Base-by-base conservation (phyloP, 768 basidiomycete species). In the Nidularia pulvinata region DNA sequence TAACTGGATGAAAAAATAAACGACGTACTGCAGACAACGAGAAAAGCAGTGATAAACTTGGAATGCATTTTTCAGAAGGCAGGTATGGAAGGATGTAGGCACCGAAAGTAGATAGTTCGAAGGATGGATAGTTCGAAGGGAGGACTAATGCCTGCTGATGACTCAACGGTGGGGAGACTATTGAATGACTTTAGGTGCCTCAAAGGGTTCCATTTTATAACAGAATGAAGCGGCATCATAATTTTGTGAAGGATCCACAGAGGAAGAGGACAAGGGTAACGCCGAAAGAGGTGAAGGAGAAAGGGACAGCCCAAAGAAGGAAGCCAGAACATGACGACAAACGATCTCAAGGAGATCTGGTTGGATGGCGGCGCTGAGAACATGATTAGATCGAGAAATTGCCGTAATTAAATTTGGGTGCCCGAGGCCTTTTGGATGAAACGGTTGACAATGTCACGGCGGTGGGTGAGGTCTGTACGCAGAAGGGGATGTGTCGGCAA, bases 21-120 rank as follows among this genome's bases (percentile, higher is more conserved):
- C 49, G 45, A 63, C 66, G 59, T 52, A 69, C 71, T 57, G 62
- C 59, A 68, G 30, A 61, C 60, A 49, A 68, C 54, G 56, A 69
- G 34, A 48, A 66, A 43, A 57, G 61, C 53, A 51, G 60, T 54
- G 55, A 65, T 50, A 46, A 61, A 16, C 44, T 53, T 65, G 61
- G 64, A 61, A 45, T 70, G 68, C 70, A 71, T 71, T 55, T 58
- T 59, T 56, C 39, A 45, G 22, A 48, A 19, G 19, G 19, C 19
- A 19, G 19, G 19, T 19, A 19, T 19, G 19, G 19, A 19, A 19
- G 19, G 19, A 19, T 19, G 19, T 19, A 19, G 19, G 19, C 19
- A 19, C 19, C 19, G 19, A 1, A 32, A 56, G 37, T 49, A 37
- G 50, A 48, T 22, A 33, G 25, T 42, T 47, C 58, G 48, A 37